phyloP scores from a whole-genome alignment of 345 rosid genomes.

The Gossypium anomalum region DNA sequence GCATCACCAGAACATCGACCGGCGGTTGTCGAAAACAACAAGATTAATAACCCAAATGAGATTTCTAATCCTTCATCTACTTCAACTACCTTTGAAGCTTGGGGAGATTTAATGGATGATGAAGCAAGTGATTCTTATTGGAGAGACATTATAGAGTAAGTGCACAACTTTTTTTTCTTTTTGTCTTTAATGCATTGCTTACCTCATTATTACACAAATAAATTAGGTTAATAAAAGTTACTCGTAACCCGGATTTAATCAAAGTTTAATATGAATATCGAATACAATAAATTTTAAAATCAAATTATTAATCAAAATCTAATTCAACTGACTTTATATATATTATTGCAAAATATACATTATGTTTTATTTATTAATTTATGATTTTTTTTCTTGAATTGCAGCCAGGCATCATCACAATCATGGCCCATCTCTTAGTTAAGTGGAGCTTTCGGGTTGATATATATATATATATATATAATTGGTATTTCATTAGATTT shows the following conservation, averaged over 20 bases:
- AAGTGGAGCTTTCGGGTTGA: slow-evolving; percentile 10
- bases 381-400: background rate
- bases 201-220: background rate
- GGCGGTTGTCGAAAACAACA: slow-evolving; percentile 19
- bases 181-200: background rate
- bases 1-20: slow-evolving; percentile 36
- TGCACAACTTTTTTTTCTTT: background rate
- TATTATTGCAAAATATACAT: too few relatives aligned
- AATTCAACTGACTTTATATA: too few relatives aligned
- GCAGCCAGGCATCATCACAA: slow-evolving; percentile 52
- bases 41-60: slow-evolving; percentile 18
- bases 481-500: background rate
- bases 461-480: background rate
- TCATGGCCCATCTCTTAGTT: slow-evolving; percentile 41
- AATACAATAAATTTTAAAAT: too few relatives aligned
- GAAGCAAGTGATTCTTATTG: slow-evolving; percentile 49
- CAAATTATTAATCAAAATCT: too few relatives aligned
- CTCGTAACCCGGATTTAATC: accelerated
- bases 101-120: slow-evolving; percentile 49
- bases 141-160: slow-evolving; percentile 61
- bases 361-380: background rate
- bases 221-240: too few relatives aligned
- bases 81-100: slow-evolving; percentile 45
- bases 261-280: too few relatives aligned
- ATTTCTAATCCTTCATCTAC: slow-evolving; percentile 46